These are phyloP conservation scores for Inga leiocalycina DNA, from an alignment of 306 rosid species.

Conservation along the genomic window DNA sequence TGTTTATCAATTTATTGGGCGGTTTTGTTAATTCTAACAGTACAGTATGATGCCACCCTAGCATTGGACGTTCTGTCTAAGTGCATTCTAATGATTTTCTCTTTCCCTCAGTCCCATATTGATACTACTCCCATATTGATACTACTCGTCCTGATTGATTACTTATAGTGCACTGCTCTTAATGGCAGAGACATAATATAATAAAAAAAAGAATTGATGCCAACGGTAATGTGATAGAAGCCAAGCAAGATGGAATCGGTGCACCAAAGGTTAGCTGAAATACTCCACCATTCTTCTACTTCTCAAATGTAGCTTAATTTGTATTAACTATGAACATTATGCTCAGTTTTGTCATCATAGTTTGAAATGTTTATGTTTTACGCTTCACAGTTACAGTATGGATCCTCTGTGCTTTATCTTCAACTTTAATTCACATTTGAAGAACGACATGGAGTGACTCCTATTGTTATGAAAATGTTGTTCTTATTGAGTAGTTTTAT, in stretches of 20 bases:
- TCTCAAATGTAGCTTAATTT: slow-evolving; percentile 16
- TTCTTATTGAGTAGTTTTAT: not conserved
- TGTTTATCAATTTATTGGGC: slow-evolving; percentile 9
- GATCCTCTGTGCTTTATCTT: slow-evolving; percentile 7
- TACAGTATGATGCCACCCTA: not conserved
- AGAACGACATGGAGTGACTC: not conserved
- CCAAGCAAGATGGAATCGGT: slow-evolving; percentile 81
- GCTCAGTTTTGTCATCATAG: slow-evolving; percentile 1
- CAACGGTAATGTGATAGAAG: slow-evolving; percentile 70
- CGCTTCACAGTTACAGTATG: slow-evolving; percentile 1
- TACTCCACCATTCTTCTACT: slow-evolving; percentile 16
- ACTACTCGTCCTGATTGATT: not conserved
- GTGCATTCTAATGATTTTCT: not conserved
- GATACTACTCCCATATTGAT: too few species aligned
- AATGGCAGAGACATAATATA: slow-evolving; percentile 80
- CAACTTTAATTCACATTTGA: slow-evolving; percentile 17
- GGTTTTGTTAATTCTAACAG: slow-evolving; percentile 20
- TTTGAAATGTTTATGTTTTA: slow-evolving; percentile 23
- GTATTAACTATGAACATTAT: slow-evolving; percentile 12
- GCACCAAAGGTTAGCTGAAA: slow-evolving; percentile 81
- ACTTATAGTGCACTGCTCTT: not conserved
- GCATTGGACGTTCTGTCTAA: slow-evolving; percentile 5
- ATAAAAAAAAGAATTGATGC: slow-evolving; percentile 77
- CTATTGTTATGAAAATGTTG: slow-evolving; percentile 6
- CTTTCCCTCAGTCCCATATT: not conserved